These are phyloP conservation scores for Lipomyces yamadae DNA, from an alignment of 805 yeast genomes.

Conservation along the genomic window DNA sequence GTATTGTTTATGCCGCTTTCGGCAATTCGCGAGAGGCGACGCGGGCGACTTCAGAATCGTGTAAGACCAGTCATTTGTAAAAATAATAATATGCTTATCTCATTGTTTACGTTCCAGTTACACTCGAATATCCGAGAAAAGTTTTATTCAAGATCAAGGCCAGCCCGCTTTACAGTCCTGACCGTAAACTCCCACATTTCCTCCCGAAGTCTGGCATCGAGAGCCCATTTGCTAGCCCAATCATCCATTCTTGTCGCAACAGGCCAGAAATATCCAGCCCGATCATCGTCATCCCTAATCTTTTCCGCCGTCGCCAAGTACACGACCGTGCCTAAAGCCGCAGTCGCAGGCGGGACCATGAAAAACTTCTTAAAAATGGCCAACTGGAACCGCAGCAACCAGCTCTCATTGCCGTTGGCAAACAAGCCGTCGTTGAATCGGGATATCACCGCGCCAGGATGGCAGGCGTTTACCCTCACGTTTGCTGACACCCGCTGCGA, in stretches of 20 bases:
- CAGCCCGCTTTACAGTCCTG: background rate
- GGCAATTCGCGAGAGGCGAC: too few species aligned
- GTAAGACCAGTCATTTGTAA: too few species aligned
- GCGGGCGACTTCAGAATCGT: too few species aligned
- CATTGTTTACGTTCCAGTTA: too few species aligned
- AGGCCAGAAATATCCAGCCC: background rate
- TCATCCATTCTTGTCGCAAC: background rate
- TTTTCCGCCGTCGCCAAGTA: background rate
- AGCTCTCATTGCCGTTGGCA: background rate
- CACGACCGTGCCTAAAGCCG: background rate
- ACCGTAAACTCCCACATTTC: background rate
- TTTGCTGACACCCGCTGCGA: background rate
- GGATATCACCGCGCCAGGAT: slow-evolving; percentile 2
- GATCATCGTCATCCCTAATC: background rate
- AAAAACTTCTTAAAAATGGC: background rate
- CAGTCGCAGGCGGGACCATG: background rate
- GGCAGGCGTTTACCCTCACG: slow-evolving; percentile 3
- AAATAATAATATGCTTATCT: too few species aligned
- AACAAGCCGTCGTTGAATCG: background rate
- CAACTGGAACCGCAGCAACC: background rate
- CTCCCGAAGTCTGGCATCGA: background rate
- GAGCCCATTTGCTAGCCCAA: slow-evolving; percentile 1
- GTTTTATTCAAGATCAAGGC: background rate
- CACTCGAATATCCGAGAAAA: background rate
- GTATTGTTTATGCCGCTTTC: too few species aligned